Evolutionary conservation across 768 basidiomycete genomes (phyloP).

Genomic region (Xerocomellus intermedius): DNA sequence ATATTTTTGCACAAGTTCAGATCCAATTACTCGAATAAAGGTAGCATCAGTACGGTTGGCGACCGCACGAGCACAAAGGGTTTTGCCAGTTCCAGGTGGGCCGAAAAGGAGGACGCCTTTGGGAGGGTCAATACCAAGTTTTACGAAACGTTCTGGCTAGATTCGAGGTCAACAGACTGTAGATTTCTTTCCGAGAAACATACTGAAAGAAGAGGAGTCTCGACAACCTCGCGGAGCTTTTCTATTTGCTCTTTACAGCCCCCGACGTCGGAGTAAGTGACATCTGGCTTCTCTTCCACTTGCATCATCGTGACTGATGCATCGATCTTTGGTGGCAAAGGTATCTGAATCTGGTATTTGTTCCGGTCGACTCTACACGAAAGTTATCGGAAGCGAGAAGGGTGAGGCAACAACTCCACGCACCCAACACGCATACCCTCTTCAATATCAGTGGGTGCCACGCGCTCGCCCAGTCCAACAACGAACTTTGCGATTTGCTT

Average conservation of each 20-base stretch:
- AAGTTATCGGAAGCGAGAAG: constrained; percentile 3
- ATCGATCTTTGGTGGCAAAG: constrained; percentile 97
- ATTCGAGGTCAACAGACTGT: constrained; percentile 16
- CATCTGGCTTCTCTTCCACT: constrained; percentile 97
- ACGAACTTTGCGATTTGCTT: constrained; percentile 99
- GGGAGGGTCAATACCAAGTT: constrained; percentile 97
- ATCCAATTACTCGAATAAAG: constrained; percentile 98
- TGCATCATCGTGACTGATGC: constrained; percentile 99
- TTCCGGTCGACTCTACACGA: constrained; percentile 80
- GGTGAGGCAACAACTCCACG: constrained; percentile 26
- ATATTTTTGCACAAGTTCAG: constrained; percentile 99
- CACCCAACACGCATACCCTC: constrained; percentile 99
- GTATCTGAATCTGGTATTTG: constrained; percentile 99
- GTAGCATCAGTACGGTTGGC: constrained; percentile 99
- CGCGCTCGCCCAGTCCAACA: constrained; percentile 93
- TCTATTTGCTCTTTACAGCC: constrained; percentile 99
- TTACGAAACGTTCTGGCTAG: constrained; percentile 98
- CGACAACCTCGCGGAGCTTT: constrained; percentile 97
- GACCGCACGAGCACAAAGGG: constrained; percentile 95
- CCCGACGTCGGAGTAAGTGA: constrained; percentile 96
- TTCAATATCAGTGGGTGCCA: constrained; percentile 97
- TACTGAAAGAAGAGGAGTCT: constrained; percentile 91
- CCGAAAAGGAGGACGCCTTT: constrained; percentile 97
- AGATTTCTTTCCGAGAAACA: constrained; percentile 27
- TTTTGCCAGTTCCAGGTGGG: constrained; percentile 98